Percentiles rank a stretch among this genome's conserved stretches.
Conservation (phyloP, 1,139 yeast genomes). For the Geotrichum reessii region DNA sequence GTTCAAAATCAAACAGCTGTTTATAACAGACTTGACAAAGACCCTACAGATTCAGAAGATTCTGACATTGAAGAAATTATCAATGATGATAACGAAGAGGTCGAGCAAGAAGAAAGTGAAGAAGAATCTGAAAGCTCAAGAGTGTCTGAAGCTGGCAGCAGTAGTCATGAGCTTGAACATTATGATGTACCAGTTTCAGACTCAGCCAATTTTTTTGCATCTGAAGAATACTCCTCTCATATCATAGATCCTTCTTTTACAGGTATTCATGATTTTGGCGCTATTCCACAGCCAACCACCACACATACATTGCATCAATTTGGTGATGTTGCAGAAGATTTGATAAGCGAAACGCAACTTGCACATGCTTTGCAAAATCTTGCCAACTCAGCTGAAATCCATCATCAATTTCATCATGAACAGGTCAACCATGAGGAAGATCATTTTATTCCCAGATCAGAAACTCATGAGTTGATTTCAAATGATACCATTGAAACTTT, state of each 20-base stretch:
- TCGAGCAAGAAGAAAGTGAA: background rate
- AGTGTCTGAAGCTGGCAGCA: background rate
- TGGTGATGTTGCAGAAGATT: background rate
- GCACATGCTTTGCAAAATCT: slow-evolving; percentile 1
- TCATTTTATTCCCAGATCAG: background rate
- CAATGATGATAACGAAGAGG: slow-evolving; percentile 8
- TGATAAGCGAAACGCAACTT: background rate
- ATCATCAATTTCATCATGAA: background rate
- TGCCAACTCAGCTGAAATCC: background rate
- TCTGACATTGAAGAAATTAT: slow-evolving; percentile 7
- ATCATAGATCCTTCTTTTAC: background rate
- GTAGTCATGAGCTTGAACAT: background rate
- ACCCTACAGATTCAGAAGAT: slow-evolving; percentile 16
- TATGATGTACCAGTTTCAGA: background rate
- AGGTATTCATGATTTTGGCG: background rate
- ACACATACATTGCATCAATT: background rate
- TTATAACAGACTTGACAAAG: slow-evolving; percentile 11
- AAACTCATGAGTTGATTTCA: background rate
- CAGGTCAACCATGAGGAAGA: background rate
- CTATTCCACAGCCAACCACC: background rate
- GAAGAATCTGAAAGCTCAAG: background rate
- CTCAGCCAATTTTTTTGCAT: background rate
- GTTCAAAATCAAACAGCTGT: background rate
- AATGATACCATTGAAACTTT: background rate
- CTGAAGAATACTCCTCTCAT: background rate